Conservation (phyloP, 805 yeast species). For the Metschnikowia chrysomelidarum region DNA sequence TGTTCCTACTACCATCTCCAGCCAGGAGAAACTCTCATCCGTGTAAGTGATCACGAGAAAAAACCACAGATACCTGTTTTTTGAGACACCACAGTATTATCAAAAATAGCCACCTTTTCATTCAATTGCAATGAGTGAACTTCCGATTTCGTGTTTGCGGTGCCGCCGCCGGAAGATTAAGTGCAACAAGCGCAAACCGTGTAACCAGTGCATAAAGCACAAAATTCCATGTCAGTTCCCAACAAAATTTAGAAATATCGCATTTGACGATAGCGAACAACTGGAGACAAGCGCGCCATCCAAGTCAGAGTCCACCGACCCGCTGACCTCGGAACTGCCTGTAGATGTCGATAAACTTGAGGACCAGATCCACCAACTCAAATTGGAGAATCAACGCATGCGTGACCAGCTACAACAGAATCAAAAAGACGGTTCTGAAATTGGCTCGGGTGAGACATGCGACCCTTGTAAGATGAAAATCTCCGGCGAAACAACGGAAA, state of each 20-base stretch:
- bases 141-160: constrained; percentile 19
- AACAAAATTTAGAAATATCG: constrained; percentile 16
- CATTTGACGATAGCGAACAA: constrained; percentile 2
- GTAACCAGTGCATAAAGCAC: constrained; percentile 16
- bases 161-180: constrained; percentile 21
- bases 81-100: too few relatives aligned
- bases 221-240: constrained; percentile 19
- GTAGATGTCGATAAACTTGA: constrained; percentile 4
- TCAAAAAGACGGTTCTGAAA: background rate
- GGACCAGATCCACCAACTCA: constrained; percentile 6
- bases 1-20: too few relatives aligned
- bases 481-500: constrained; percentile 38
- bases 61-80: too few relatives aligned
- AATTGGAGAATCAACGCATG: constrained; percentile 6
- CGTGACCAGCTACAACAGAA: constrained; percentile 4
- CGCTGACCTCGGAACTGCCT: constrained; percentile 1
- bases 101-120: too few relatives aligned
- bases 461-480: constrained; percentile 18
- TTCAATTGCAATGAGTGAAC: constrained; percentile 15
- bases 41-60: too few relatives aligned
- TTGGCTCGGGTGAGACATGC: background rate
- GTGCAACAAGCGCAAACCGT: constrained; percentile 21
- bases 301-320: constrained; percentile 1
- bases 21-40: too few relatives aligned
- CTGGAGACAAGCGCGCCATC: constrained; percentile 4